Evolutionary conservation across 352 stramenopile species (phyloP).

Genomic region (Stramenopiles sp.): DNA sequence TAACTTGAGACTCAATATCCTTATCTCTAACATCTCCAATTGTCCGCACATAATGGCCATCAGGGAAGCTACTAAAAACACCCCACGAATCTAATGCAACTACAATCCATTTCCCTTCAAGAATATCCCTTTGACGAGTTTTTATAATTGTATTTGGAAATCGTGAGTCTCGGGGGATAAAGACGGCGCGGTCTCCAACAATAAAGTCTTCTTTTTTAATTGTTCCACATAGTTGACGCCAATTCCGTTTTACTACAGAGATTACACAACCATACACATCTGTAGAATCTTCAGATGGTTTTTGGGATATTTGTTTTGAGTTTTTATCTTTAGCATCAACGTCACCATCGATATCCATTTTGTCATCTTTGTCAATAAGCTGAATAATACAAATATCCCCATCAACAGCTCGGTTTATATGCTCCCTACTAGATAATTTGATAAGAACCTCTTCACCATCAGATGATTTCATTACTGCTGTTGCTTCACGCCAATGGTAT

Average conservation of each 20-base stretch:
- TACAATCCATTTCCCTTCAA: constrained; percentile 64
- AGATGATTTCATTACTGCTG: constrained; percentile 17
- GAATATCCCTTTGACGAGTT: constrained; percentile 42
- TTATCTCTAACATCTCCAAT: constrained; percentile 78
- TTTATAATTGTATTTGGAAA: constrained; percentile 67
- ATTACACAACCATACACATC: too few relatives aligned
- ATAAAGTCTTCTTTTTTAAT: constrained; percentile 31
- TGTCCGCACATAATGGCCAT: constrained; percentile 77
- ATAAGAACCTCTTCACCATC: constrained; percentile 11
- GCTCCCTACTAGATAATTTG: constrained; percentile 14
- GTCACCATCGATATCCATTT: too few relatives aligned
- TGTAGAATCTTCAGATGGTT: too few relatives aligned
- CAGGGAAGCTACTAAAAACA: constrained; percentile 34
- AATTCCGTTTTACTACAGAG: constrained; percentile 66
- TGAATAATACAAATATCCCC: constrained; percentile 84
- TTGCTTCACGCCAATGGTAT: constrained; percentile 26
- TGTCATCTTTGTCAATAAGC: too few relatives aligned
- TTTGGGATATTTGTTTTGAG: too few relatives aligned
- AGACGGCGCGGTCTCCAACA: constrained; percentile 19
- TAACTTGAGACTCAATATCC: constrained; percentile 69
- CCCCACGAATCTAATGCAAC: constrained; percentile 78
- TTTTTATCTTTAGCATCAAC: too few relatives aligned
- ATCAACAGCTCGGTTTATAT: constrained; percentile 86
- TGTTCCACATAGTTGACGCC: constrained; percentile 59
- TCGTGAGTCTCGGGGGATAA: constrained; percentile 29